Percentiles rank a stretch among this genome's conserved stretches.
phyloP scores from a whole-genome alignment of 2,329 filamentous ascomycete species.

The Xylariaceae sp. region DNA sequence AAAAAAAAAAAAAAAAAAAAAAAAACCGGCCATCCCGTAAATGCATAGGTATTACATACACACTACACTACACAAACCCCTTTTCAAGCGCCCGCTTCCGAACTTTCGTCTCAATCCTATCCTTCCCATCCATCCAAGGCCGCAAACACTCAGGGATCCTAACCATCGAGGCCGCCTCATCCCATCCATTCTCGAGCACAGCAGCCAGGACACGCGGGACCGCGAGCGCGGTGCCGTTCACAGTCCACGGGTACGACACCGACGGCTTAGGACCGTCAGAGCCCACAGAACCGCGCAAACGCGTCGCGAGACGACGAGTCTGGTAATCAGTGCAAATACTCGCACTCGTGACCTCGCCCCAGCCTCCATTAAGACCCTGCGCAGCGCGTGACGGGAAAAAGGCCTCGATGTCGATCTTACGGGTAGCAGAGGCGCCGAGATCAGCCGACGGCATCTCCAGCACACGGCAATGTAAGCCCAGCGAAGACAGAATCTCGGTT shows the following conservation, averaged over 20 bases:
- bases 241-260: conserved; percentile 78
- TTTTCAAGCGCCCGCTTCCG: conserved; percentile 1
- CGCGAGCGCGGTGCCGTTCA: conserved; percentile 91
- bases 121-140: conserved; percentile 75
- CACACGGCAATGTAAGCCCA: conserved; percentile 79
- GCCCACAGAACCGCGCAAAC: conserved; percentile 48
- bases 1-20: background rate
- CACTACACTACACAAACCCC: too few species aligned
- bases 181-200: conserved; percentile 85
- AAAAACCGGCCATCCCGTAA: too few species aligned
- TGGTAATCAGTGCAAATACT: conserved; percentile 96
- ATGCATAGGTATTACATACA: too few species aligned
- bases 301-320: conserved; percentile 71
- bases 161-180: conserved; percentile 61
- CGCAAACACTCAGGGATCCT: conserved; percentile 72
- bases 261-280: conserved; percentile 39
- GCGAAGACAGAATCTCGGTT: conserved; percentile 68
- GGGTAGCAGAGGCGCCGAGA: conserved; percentile 77
- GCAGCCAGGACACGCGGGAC: conserved; percentile 86
- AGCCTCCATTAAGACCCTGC: conserved; percentile 55
- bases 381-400: conserved; percentile 74
- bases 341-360: conserved; percentile 88
- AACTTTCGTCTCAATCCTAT: conserved; percentile 51
- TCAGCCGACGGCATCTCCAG: conserved; percentile 89
- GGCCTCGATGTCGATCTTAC: conserved; percentile 91